A percentile compares a stretch with the other conserved stretches of the same genome.
phyloP scores from a whole-genome alignment of 192 early-diverging fungal species.

The Lunasporangiospora selenospora region DNA sequence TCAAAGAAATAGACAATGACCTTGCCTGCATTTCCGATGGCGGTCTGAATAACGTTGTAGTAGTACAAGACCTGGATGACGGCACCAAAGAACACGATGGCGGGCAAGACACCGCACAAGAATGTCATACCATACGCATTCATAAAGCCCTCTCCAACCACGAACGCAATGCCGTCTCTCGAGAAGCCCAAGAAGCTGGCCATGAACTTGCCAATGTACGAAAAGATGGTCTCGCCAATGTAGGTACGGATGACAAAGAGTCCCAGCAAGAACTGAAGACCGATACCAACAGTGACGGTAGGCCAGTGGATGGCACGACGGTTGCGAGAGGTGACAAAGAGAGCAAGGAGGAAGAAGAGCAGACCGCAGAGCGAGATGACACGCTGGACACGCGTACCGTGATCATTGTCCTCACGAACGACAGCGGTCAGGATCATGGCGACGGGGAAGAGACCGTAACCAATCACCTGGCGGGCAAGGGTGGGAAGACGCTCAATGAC shows the following conservation, averaged over 20 bases:
- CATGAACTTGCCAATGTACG: conserved; percentile 55
- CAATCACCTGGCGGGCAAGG: conserved; percentile 47
- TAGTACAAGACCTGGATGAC: conserved; percentile 87
- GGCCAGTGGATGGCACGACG: conserved; percentile 74
- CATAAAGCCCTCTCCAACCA: conserved; percentile 64
- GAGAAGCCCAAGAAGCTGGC: conserved; percentile 77
- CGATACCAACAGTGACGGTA: conserved; percentile 71
- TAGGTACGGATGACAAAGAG: conserved; percentile 78
- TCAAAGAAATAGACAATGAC: conserved; percentile 72
- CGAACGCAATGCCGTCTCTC: conserved; percentile 69
- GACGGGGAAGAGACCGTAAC: conserved; percentile 53
- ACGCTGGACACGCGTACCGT: conserved; percentile 69
- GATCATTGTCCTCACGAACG: conserved; percentile 49
- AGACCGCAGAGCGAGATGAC: conserved; percentile 81
- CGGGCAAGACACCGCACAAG: conserved; percentile 78
- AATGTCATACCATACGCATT: conserved; percentile 56
- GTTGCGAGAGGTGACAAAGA: conserved; percentile 65
- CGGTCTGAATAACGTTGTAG: conserved; percentile 82
- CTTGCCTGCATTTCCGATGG: conserved; percentile 69
- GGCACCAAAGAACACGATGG: conserved; percentile 88
- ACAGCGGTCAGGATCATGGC: conserved; percentile 63
- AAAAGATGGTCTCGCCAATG: conserved; percentile 77
- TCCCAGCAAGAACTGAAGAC: conserved; percentile 81
- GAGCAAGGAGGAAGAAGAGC: conserved; percentile 54
- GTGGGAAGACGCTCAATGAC: conserved; percentile 40